A percentile compares a stretch with the other conserved stretches of the same genome.
Conservation (phyloP, 1,284 basidiomycete genomes). For the Hemileccinum hortonii region DNA sequence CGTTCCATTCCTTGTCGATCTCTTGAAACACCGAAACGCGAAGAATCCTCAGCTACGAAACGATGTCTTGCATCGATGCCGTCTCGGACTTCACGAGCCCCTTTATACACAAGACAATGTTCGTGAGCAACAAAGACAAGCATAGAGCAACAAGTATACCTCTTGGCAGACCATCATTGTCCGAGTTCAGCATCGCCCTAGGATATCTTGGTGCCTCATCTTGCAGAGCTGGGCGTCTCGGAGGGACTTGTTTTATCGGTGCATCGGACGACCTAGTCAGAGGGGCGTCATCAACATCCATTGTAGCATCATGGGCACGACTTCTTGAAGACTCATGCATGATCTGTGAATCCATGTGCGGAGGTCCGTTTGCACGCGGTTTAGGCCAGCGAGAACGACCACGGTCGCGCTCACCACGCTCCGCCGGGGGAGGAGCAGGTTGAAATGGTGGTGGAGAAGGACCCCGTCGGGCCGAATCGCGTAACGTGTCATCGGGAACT, state of each 20-base stretch:
- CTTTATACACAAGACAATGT: not conserved
- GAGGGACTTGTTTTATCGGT: constrained; percentile 14
- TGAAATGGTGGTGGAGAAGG: constrained; percentile 13
- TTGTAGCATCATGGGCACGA: constrained; percentile 22
- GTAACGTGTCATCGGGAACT: constrained; percentile 3
- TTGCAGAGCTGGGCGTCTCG: constrained; percentile 16
- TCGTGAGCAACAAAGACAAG: not conserved
- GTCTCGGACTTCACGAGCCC: constrained; percentile 26
- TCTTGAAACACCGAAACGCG: constrained; percentile 18
- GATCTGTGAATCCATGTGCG: constrained; percentile 15
- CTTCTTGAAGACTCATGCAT: constrained; percentile 20
- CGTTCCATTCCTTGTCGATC: constrained; percentile 26
- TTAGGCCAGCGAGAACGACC: constrained; percentile 20
- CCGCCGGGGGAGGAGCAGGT: constrained; percentile 5
- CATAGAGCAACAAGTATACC: constrained; percentile 4
- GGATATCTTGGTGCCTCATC: constrained; percentile 40
- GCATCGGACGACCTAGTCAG: constrained; percentile 24
- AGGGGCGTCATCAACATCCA: constrained; percentile 32
- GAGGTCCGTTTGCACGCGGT: constrained; percentile 9
- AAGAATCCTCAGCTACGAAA: constrained; percentile 11
- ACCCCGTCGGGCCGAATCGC: constrained; percentile 12
- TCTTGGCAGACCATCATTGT: constrained; percentile 21
- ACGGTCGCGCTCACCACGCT: constrained; percentile 20
- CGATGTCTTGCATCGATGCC: constrained; percentile 20
- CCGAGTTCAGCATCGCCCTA: constrained; percentile 38